Percentiles rank a stretch among this genome's conserved stretches.
These are phyloP conservation scores for Saururus chinensis DNA, from an alignment of 164 flowering plant species.

Conservation along the genomic window DNA sequence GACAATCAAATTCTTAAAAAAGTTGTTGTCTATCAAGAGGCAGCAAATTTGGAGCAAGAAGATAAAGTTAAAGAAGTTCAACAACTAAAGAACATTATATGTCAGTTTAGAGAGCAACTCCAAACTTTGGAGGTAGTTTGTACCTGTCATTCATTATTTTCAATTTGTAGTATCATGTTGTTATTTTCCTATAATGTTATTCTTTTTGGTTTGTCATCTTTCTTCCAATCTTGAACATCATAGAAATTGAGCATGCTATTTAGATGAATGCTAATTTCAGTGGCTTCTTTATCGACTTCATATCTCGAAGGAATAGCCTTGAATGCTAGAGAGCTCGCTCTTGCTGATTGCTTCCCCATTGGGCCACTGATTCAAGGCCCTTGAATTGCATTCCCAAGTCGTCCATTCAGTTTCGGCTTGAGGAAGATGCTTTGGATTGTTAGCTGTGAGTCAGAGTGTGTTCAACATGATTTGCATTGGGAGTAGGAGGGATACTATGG, in stretches of 20 bases:
- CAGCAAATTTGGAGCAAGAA: constrained; percentile 60
- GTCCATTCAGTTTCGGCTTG: background rate
- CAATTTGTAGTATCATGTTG: background rate
- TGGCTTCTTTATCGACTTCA: too few species aligned
- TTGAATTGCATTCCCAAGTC: background rate
- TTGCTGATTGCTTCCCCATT: too few species aligned
- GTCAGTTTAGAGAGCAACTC: constrained; percentile 72
- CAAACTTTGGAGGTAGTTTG: constrained; percentile 74
- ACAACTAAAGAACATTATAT: constrained; percentile 48
- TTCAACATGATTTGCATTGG: constrained; percentile 73
- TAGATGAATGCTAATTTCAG: background rate
- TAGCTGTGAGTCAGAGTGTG: constrained; percentile 14
- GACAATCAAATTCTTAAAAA: constrained; percentile 71
- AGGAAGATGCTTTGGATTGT: background rate
- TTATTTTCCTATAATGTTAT: background rate
- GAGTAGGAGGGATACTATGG: constrained; percentile 64
- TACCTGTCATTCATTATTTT: too few species aligned
- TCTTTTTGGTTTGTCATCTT: background rate
- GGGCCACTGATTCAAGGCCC: too few species aligned
- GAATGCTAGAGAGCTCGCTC: too few species aligned
- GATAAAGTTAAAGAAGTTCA: constrained; percentile 46
- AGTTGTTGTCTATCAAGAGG: constrained; percentile 73
- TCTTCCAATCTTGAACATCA: background rate
- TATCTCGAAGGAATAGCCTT: too few species aligned
- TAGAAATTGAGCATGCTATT: background rate